These are phyloP conservation scores for Aspergillus haitiensis DNA, from an alignment of 495 filamentous ascomycete species.

Conservation along the genomic window DNA sequence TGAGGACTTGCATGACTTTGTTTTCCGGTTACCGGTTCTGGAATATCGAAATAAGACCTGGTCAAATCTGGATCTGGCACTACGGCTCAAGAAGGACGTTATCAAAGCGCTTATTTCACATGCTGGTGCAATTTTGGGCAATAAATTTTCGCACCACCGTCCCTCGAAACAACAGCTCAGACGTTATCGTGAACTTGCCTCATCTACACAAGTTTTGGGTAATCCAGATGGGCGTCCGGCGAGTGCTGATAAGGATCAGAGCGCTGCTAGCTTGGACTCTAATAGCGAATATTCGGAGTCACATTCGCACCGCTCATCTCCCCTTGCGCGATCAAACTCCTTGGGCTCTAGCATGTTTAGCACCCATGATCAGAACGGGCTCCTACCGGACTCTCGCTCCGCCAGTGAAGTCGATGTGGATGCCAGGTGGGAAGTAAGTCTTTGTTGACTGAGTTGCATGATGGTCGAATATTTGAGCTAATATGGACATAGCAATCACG, in stretches of 20 bases:
- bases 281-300: slow-evolving; percentile 43
- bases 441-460: background rate
- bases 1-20: slow-evolving; percentile 94
- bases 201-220: slow-evolving; percentile 47
- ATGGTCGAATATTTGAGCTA: slow-evolving; percentile 8
- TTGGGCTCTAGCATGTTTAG: slow-evolving; percentile 38
- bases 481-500: slow-evolving; percentile 39
- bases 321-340: slow-evolving; percentile 42
- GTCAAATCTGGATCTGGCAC: slow-evolving; percentile 93
- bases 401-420: slow-evolving; percentile 44
- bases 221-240: slow-evolving; percentile 43
- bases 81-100: slow-evolving; percentile 89
- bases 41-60: slow-evolving; percentile 98
- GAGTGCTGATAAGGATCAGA: slow-evolving; percentile 29
- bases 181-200: slow-evolving; percentile 76
- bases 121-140: slow-evolving; percentile 92
- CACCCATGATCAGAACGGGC: slow-evolving; percentile 23
- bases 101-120: slow-evolving; percentile 93
- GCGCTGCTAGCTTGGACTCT: slow-evolving; percentile 41
- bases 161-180: slow-evolving; percentile 75
- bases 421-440: slow-evolving; percentile 40
- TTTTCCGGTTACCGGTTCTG: slow-evolving; percentile 90
- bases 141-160: slow-evolving; percentile 89
- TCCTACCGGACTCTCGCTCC: slow-evolving; percentile 36
- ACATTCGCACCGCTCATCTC: slow-evolving; percentile 42